phyloP scores from a whole-genome alignment of 2,329 filamentous ascomycete genomes.

The Pestalotiopsis fici region DNA sequence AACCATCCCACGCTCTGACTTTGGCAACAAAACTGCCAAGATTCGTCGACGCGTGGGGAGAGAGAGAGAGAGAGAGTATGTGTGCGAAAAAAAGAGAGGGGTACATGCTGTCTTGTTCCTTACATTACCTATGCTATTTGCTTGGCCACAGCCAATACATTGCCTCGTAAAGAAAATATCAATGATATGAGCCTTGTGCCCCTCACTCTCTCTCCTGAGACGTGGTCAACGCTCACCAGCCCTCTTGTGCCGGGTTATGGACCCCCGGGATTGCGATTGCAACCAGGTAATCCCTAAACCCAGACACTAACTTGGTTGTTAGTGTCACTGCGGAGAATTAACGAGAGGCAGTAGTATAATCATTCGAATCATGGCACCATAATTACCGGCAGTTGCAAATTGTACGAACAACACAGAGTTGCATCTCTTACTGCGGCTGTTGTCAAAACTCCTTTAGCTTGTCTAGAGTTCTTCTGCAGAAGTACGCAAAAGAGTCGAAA shows the following conservation, averaged over 20 bases:
- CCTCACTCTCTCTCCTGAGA: neutral
- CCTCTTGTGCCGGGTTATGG: neutral
- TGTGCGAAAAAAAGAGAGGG: neutral
- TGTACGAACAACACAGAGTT: neutral
- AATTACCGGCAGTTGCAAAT: neutral
- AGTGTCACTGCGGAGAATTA: neutral
- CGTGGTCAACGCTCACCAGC: neutral
- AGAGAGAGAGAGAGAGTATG: too few relatives aligned
- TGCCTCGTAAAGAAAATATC: too few relatives aligned
- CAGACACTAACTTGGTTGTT: neutral
- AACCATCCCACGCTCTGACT: neutral
- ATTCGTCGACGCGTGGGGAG: too few relatives aligned
- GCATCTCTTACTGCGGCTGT: neutral
- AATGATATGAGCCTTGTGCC: neutral
- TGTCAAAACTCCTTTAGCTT: neutral
- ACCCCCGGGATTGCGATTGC: neutral
- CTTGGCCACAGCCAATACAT: too few relatives aligned
- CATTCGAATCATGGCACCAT: neutral
- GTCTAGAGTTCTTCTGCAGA: too few relatives aligned
- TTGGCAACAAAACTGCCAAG: neutral
- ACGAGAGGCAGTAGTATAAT: neutral
- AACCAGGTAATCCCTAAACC: neutral
- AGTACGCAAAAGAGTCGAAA: too few relatives aligned
- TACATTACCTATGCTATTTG: too few relatives aligned
- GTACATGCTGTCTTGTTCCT: neutral